Base-by-base conservation (phyloP, 495 filamentous ascomycete genomes). In the Letharia columbiana region DNA sequence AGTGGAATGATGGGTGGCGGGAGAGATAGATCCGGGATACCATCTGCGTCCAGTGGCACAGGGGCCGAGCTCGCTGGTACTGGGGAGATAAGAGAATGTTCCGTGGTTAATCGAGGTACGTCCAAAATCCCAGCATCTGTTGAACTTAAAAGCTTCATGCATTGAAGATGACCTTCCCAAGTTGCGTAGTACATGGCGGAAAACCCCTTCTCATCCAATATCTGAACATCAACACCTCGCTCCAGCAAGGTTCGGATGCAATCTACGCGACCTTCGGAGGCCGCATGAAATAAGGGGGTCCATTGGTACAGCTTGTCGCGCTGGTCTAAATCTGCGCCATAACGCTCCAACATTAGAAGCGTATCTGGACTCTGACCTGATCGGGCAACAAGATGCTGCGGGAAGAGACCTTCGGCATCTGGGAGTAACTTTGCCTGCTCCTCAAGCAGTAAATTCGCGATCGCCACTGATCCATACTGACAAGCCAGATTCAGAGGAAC, bases 181-280 rank as follows among this genome's bases (percentile, higher is more conserved):
- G 93, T 91, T 28, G 94, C 95, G 77, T 98, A 98, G 75, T 98
- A 98, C 89, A 97, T 90, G 11, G 94, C 92, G 7, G 92, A 90
- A 10, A 96, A 80, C 28, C 87, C 88, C 75, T 98, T 98, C 75
- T 98, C 94, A 72, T 98, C 94, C 39, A 87, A 74, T 56, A 91
- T 87, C 64, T 87, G 84, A 10, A 86, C 82, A 71, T 91, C 83
- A 33, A 88, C 94, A 33, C 87, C 87, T 60, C 87, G 80, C 56
- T 90, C 82, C 10, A 98, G 78, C 28, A 98, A 82, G 1, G 86
- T 87, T 61, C 88, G 83, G 40, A 98, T 79, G 71, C 91, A 97
- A 52, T 88, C 84, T 23, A 96, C 89, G 72, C 94, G 95, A 37
- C 94, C 94, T 80, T 98, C 94, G 71, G 93, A 96, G 15, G 93